Evolutionary conservation across 1,284 basidiomycete species (phyloP).

Genomic region (Takashimella koratensis): DNA sequence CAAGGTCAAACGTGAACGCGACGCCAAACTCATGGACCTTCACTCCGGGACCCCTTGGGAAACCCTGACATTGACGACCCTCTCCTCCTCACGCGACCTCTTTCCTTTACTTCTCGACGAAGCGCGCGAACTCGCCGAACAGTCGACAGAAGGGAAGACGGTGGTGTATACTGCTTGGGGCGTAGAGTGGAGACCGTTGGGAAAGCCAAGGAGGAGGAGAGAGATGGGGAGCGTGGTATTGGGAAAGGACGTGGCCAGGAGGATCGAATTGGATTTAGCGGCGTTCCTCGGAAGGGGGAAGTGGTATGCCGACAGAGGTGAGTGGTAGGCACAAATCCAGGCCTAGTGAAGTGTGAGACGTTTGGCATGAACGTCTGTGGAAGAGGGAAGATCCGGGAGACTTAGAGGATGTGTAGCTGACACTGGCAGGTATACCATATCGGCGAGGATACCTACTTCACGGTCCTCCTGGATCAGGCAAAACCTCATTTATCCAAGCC

Average conservation of each 20-base stretch:
- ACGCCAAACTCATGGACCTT: conserved; percentile 84
- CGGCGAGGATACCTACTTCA: conserved; percentile 91
- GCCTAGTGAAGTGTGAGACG: no score
- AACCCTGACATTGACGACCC: conserved; percentile 88
- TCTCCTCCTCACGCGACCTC: conserved; percentile 76
- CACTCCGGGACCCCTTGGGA: conserved; percentile 95
- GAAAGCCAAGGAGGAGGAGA: conserved; percentile 81
- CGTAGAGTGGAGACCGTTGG: conserved; percentile 93
- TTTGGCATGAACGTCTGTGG: neutral
- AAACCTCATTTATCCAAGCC: conserved; percentile 97
- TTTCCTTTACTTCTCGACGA: conserved; percentile 81
- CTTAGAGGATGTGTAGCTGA: neutral
- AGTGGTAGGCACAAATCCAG: no score
- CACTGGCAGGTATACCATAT: conserved; percentile 91
- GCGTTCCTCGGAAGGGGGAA: conserved; percentile 77
- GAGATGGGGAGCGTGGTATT: conserved; percentile 90
- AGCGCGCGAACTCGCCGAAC: conserved; percentile 81
- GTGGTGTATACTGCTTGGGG: conserved; percentile 97
- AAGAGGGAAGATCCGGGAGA: neutral
- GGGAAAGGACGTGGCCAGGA: conserved; percentile 70
- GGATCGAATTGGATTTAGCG: conserved; percentile 72
- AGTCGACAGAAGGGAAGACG: conserved; percentile 86
- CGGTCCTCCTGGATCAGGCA: conserved; percentile 96
- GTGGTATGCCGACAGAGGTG: conserved; percentile 97
- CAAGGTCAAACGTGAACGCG: conserved; percentile 89